Conservation (phyloP, 2,329 filamentous ascomycete genomes). For the Claviceps digitariae region DNA sequence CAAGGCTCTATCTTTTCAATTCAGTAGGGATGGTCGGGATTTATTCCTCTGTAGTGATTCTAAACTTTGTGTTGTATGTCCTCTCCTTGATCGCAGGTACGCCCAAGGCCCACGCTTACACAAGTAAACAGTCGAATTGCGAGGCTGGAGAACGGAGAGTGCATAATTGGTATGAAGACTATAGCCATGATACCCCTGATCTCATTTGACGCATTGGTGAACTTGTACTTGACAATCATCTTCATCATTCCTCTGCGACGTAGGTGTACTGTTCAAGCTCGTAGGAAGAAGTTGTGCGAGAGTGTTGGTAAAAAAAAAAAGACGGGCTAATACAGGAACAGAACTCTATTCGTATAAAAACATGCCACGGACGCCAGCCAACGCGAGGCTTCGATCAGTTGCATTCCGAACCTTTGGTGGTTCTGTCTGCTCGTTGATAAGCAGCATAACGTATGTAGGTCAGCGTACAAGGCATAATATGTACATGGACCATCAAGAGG, state of each 20-base stretch:
- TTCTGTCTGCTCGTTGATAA: conserved; percentile 40
- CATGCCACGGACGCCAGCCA: conserved; percentile 26
- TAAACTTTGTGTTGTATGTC: conserved; percentile 48
- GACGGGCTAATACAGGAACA: conserved; percentile 11
- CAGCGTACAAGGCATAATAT: neutral
- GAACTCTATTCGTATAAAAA: conserved; percentile 42
- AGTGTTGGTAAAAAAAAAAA: no score
- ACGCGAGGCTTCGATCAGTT: conserved; percentile 32
- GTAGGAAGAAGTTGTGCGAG: no score
- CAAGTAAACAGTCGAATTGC: conserved; percentile 37
- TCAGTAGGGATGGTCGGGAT: conserved; percentile 39
- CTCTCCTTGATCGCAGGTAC: neutral
- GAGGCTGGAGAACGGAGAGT: conserved; percentile 38
- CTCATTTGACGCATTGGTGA: conserved; percentile 44
- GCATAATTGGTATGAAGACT: conserved; percentile 48
- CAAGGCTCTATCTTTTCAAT: conserved; percentile 48
- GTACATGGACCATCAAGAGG: neutral
- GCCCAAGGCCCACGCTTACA: neutral
- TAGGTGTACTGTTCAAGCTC: conserved; percentile 17
- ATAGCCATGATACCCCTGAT: conserved; percentile 48
- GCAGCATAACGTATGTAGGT: conserved; percentile 43
- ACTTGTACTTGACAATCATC: conserved; percentile 49
- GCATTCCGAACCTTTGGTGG: conserved; percentile 48
- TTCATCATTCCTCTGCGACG: conserved; percentile 47
- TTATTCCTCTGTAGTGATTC: conserved; percentile 32